Conservation (phyloP, 331 rosid species). For the Telfairia occidentalis region DNA sequence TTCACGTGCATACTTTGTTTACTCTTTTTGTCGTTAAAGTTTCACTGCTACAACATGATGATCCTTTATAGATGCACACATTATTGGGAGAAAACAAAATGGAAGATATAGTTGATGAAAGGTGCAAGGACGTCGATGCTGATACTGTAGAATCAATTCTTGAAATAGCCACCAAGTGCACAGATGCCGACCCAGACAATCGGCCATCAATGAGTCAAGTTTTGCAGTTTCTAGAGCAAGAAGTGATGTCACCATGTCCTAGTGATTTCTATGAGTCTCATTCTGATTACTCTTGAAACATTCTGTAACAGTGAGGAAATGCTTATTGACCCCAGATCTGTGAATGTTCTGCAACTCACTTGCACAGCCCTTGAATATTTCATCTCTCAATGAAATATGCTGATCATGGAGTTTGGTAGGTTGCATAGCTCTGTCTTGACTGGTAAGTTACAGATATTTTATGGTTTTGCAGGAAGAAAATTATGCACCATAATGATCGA, state of each 20-base stretch:
- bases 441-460: not conserved
- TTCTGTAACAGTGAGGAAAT: constrained; percentile 1
- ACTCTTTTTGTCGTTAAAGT: not conserved
- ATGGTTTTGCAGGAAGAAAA: not conserved
- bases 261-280: constrained; percentile 81
- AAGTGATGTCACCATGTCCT: constrained; percentile 79
- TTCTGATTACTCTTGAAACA: constrained; percentile 42
- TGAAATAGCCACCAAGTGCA: constrained; percentile 79
- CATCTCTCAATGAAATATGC: constrained; percentile 12
- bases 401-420: constrained; percentile 12
- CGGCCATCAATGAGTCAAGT: constrained; percentile 86
- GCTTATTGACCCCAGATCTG: not conserved
- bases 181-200: constrained; percentile 67
- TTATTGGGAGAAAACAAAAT: constrained; percentile 55
- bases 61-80: constrained; percentile 52
- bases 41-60: not conserved
- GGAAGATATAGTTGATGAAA: constrained; percentile 60
- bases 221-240: constrained; percentile 72
- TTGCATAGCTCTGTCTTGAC: not conserved
- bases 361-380: constrained; percentile 11
- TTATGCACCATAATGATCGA: not conserved
- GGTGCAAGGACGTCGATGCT: constrained; percentile 52
- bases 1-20: not conserved
- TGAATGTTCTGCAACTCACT: not conserved
- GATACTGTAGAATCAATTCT: constrained; percentile 63